Evolutionary conservation across 306 rosid genomes (phyloP).

Genomic region (Trichosanthes truncata): DNA sequence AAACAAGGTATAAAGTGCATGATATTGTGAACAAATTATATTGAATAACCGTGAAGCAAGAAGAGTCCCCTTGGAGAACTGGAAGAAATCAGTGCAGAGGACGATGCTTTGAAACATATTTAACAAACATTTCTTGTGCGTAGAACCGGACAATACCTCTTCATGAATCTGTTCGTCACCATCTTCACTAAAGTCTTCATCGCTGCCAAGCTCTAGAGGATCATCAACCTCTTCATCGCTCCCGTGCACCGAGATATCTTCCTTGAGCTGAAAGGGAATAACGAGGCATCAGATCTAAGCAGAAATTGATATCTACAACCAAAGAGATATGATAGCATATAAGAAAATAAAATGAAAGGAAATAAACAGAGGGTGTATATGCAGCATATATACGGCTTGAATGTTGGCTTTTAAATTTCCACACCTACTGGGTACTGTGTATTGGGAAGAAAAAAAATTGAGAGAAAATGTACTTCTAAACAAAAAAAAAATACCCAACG

Average conservation of each 20-base stretch:
- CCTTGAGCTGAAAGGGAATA: constrained; percentile 53
- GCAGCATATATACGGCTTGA: not conserved
- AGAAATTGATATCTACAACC: not conserved
- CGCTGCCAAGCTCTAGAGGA: constrained; percentile 59
- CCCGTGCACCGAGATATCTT: constrained; percentile 75
- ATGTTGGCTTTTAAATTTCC: not conserved
- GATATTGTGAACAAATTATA: not conserved
- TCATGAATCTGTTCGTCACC: constrained; percentile 38
- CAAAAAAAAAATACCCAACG: not conserved
- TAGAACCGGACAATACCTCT: constrained; percentile 45
- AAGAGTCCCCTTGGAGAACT: not conserved
- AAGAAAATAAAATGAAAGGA: not conserved
- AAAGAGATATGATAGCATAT: not conserved
- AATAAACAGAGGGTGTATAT: not conserved
- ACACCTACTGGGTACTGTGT: not conserved
- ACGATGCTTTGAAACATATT: not conserved
- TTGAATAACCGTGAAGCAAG: not conserved
- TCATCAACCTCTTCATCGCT: constrained; percentile 94
- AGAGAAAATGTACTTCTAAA: not conserved
- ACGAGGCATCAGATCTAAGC: not conserved
- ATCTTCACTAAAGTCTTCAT: constrained; percentile 78
- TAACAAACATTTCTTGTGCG: not conserved
- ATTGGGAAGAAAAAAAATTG: not conserved
- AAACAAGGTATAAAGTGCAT: not conserved
- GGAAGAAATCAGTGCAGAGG: not conserved